phyloP scores from a whole-genome alignment of 1,284 basidiomycete genomes.

The Pascua sp. region DNA sequence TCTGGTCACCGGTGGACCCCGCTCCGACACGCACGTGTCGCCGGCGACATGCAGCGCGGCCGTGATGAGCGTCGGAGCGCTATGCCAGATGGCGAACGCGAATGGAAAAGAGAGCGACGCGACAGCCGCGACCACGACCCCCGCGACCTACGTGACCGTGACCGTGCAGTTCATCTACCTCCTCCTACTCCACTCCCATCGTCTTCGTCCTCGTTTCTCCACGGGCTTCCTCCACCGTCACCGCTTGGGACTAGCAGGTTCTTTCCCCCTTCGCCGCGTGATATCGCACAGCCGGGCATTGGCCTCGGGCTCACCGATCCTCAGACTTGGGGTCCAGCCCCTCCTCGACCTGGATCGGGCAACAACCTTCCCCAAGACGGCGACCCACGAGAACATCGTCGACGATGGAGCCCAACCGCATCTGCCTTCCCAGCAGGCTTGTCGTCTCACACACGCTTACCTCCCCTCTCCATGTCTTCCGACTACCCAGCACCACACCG shows the following conservation, averaged over 20 bases:
- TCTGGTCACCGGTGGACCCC: too few relatives aligned
- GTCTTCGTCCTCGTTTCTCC: conserved; percentile 14
- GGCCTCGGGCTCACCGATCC: too few relatives aligned
- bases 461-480: too few relatives aligned
- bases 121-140: conserved; percentile 9
- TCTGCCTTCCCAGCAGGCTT: too few relatives aligned
- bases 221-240: conserved; percentile 19
- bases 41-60: conserved; percentile 4
- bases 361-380: background rate
- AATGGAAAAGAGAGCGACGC: conserved; percentile 1
- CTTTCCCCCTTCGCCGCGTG: background rate
- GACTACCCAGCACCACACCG: too few relatives aligned
- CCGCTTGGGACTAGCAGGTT: background rate
- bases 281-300: too few relatives aligned
- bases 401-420: conserved; percentile 3
- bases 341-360: background rate
- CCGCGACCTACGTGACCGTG: conserved; percentile 10
- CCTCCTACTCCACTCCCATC: conserved; percentile 3
- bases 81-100: too few relatives aligned
- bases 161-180: conserved; percentile 5
- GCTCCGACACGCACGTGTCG: background rate
- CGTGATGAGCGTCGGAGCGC: too few relatives aligned
- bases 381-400: background rate
- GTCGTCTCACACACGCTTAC: too few relatives aligned
- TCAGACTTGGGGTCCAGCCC: too few relatives aligned